Conservation (phyloP, 2,329 filamentous ascomycete genomes). For the Dothiorella sarmentorum region DNA sequence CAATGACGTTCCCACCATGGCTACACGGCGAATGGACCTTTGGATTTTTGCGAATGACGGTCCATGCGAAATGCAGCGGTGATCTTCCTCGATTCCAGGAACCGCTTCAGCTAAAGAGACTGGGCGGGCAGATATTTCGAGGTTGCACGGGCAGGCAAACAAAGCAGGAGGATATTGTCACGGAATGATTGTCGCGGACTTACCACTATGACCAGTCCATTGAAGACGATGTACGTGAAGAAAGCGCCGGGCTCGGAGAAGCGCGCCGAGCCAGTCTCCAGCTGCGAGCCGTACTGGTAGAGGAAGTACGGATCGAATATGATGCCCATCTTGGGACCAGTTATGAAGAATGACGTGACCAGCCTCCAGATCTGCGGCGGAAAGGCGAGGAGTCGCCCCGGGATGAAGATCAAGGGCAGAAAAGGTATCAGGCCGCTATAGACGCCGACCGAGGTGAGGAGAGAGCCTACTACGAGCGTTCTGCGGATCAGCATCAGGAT, state of each 20-base stretch:
- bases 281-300: slow-evolving; percentile 70
- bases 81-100: slow-evolving; percentile 54
- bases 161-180: slow-evolving; percentile 19
- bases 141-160: slow-evolving; percentile 44
- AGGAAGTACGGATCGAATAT: slow-evolving; percentile 74
- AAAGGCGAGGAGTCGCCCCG: slow-evolving; percentile 53
- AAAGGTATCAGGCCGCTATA: slow-evolving; percentile 56
- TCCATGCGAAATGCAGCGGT: slow-evolving; percentile 48
- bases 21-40: slow-evolving; percentile 46
- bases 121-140: slow-evolving; percentile 57
- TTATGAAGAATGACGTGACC: slow-evolving; percentile 57
- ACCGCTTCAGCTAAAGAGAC: slow-evolving; percentile 51
- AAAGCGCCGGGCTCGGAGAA: slow-evolving; percentile 76
- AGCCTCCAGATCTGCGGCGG: slow-evolving; percentile 60
- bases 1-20: slow-evolving; percentile 53
- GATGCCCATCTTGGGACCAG: slow-evolving; percentile 54
- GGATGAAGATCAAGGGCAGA: slow-evolving; percentile 54
- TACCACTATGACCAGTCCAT: slow-evolving; percentile 72
- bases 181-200: slow-evolving; percentile 43
- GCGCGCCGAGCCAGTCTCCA: slow-evolving; percentile 69
- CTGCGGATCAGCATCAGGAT: slow-evolving; percentile 41
- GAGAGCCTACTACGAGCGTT: slow-evolving; percentile 63
- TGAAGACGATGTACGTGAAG: slow-evolving; percentile 74
- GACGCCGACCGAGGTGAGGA: slow-evolving; percentile 60
- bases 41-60: slow-evolving; percentile 51